Base-by-base conservation (phyloP, 306 rosid species). In the Acacia melanoxylon region DNA sequence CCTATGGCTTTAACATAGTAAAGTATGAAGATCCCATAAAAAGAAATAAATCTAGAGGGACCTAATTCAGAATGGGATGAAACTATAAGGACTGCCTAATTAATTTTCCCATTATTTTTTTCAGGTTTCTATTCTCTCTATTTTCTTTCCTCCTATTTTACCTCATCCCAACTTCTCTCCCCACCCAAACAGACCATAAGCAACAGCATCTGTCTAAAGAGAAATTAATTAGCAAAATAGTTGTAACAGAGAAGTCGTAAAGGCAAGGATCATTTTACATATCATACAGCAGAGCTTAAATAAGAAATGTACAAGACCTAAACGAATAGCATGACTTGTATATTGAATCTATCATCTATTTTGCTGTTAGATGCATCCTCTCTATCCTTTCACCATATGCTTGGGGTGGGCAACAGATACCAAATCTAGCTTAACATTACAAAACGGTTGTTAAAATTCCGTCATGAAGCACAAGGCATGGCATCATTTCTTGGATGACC, bases 401-500 rank as follows among this genome's bases (percentile, higher is more conserved):
- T 33, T 76, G 59, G 61, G 20, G 48, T 35, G 67, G 66, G 37
- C 70, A 15, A 13, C 51, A 48, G 72, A 70, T 67, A 24, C 66
- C 75, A 77, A 75, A 84, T 76, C 77, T 75, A 41, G 80, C 83
- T 80, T 62, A 52, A 52, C 82, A 79, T 58, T 74, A 80, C 81
- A 24, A 81, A 84, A 65, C 17, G 62, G 33, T 42, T 70, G 56
- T 67, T 52, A 68, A 52, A 79, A 68, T 48, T 81, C 79, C 67
- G 68, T 79, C 82, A 84, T 56, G 45, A 41, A n/a, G 4, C 68
- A 81, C 33, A 81, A 59, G 45, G 70, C 67, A 77, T 77, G 61
- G 51, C 63, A 72, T 87, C 87, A 91, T 84, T 93, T 92, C 87
- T 93, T 96, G 72, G 94, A 84, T 54, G 98, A 91, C 75, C 94